Conservation (phyloP, 2,329 filamentous ascomycete genomes). For the Trichoderma koningii region DNA sequence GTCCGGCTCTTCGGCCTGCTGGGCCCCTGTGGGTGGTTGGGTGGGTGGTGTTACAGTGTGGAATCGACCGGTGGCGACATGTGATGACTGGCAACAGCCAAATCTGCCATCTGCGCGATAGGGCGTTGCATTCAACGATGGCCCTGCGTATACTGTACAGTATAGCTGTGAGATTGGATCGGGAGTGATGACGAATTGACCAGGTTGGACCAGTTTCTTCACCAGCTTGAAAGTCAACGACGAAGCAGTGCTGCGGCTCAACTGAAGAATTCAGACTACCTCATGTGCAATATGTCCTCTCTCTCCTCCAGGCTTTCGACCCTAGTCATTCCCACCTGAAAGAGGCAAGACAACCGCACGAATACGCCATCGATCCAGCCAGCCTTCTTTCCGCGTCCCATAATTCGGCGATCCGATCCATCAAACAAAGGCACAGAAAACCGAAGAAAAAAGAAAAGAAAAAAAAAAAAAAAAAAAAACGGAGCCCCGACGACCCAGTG, state of each 20-base stretch:
- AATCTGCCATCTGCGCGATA: not conserved
- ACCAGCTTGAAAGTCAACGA: not conserved
- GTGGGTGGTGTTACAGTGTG: slow-evolving; percentile 11
- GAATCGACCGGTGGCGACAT: not conserved
- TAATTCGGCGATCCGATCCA: no score
- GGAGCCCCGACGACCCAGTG: slow-evolving; percentile 7
- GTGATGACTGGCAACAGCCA: not conserved
- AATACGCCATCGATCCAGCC: not conserved
- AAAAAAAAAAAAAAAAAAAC: not conserved
- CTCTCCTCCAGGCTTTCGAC: no score
- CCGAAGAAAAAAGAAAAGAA: no score
- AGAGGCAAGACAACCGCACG: not conserved
- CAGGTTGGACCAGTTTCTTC: not conserved
- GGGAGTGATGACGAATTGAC: not conserved
- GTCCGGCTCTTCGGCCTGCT: not conserved
- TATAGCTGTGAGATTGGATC: not conserved
- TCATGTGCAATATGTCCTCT: no score
- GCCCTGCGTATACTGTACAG: not conserved
- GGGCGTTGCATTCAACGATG: not conserved
- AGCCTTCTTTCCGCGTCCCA: no score
- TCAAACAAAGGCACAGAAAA: no score
- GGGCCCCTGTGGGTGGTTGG: not conserved
- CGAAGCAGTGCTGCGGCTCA: no score
- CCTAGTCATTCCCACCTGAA: no score
- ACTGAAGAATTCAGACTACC: no score